Evolutionary conservation across 805 yeast species (phyloP), one percentile per base, ranked within the genome.

Genomic region (Candida yuanshanica): DNA sequence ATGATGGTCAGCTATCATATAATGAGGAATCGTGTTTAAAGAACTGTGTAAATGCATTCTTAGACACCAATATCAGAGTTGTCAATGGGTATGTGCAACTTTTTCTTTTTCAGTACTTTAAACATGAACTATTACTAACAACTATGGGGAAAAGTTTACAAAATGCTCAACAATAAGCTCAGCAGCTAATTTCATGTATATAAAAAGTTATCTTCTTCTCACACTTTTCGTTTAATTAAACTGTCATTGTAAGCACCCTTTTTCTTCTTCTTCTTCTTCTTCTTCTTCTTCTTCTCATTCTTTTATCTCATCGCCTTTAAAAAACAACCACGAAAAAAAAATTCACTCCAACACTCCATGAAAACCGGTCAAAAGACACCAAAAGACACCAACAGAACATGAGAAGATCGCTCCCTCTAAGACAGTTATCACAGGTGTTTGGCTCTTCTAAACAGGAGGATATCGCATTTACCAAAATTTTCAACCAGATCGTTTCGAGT

Each of bases 21-120:
- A 61, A 62, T 41, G 97, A 90, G 63, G 84, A 82, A 50, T 63
- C 69, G 26, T 90, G 97, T 61, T 66, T 90, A 58, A 65, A 70
- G 44, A 83, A 83, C 67, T 90, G 98, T 63, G 77, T 90, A 51
- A 83, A 85, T 65, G 68, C 95, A 50, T 90, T 84, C 62, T 70
- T 90, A 52, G 96, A 90, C 60, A 83, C 95, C 29, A 90, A 89
- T 62, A 82, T 85, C 59, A 77, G 81, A 65, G 82, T 90, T 38
- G 95, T 90, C 16, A 80, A 83, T 46, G 68, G 69, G 53, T 48
- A 25, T 4, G 52, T 49, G 4, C 17, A 7, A 2, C 16, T 5
- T 33, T 18, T 39, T n/a, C 36, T 13, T 10, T 14, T 21, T 29
- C 18, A 6, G 18, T 12, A 10, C 4, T n/a, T 14, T 7, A 6